phyloP scores from a whole-genome alignment of 2,329 filamentous ascomycete species.

The Helminthosporium solani region DNA sequence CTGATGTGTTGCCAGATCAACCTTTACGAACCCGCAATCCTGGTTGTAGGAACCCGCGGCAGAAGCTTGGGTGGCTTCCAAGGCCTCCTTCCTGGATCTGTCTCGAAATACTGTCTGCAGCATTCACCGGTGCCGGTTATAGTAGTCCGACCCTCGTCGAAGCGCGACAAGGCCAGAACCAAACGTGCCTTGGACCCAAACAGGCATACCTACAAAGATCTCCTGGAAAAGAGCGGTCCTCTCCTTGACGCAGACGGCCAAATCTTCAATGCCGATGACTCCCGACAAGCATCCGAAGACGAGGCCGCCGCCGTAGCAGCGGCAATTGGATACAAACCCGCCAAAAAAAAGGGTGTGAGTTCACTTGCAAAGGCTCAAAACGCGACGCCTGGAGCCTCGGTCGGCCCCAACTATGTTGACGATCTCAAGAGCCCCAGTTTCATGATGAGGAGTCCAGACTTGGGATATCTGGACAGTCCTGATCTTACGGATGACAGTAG shows the following conservation, averaged over 20 bases:
- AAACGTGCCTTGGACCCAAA: constrained; percentile 78
- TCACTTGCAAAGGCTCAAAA: constrained; percentile 32
- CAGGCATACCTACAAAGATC: constrained; percentile 73
- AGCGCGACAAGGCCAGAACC: constrained; percentile 84
- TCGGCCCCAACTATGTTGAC: constrained; percentile 23
- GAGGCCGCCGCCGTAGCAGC: constrained; percentile 53
- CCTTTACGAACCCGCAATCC: constrained; percentile 86
- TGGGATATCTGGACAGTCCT: constrained; percentile 43
- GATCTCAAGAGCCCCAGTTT: constrained; percentile 34
- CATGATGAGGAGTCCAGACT: constrained; percentile 44
- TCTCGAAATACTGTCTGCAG: constrained; percentile 92
- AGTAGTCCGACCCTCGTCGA: constrained; percentile 82
- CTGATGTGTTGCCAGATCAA: constrained; percentile 63
- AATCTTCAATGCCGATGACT: constrained; percentile 44
- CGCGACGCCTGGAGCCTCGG: constrained; percentile 16
- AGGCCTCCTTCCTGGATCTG: constrained; percentile 80
- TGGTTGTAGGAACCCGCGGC: constrained; percentile 86
- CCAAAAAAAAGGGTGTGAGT: constrained; percentile 20
- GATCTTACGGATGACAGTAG: constrained; percentile 39
- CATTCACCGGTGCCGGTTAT: constrained; percentile 92
- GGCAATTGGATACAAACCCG: constrained; percentile 48
- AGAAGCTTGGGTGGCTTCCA: constrained; percentile 83
- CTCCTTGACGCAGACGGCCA: constrained; percentile 53
- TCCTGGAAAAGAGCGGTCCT: constrained; percentile 67
- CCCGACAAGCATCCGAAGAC: constrained; percentile 41